Conservation (phyloP, 1,139 yeast species). For the Eremothecium gossypii region DNA sequence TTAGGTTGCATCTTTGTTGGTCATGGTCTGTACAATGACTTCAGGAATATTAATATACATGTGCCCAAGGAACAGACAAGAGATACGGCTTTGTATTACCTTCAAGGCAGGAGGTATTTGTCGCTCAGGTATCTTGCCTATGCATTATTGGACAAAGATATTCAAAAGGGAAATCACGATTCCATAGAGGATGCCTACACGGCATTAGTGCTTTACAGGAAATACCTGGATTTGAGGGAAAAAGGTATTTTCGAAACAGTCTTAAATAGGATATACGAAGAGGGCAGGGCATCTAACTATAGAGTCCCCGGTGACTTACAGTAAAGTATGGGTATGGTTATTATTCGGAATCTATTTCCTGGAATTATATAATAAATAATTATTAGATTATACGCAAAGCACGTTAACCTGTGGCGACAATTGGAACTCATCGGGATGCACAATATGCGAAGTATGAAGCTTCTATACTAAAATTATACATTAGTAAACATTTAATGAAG, state of each 20-base stretch:
- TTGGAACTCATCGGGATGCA: no score
- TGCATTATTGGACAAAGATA: constrained; percentile 60
- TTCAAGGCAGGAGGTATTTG: constrained; percentile 61
- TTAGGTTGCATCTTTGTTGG: constrained; percentile 91
- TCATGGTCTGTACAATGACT: constrained; percentile 86
- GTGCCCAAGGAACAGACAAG: constrained; percentile 79
- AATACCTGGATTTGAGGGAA: constrained; percentile 52
- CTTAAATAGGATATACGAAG: constrained; percentile 60
- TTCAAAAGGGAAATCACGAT: constrained; percentile 91
- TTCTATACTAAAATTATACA: no score
- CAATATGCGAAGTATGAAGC: no score
- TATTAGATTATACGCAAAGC: no score
- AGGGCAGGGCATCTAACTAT: constrained; percentile 58
- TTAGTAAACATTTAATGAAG: no score
- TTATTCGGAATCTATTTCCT: no score
- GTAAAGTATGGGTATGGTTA: not conserved
- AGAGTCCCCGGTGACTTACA: constrained; percentile 43
- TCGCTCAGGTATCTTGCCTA: constrained; percentile 87
- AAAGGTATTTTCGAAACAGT: constrained; percentile 52
- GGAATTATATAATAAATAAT: no score
- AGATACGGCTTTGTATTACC: constrained; percentile 79
- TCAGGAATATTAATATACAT: constrained; percentile 82
- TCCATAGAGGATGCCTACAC: constrained; percentile 93
- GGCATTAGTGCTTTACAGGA: constrained; percentile 69
- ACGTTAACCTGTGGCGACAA: no score